These are phyloP conservation scores for Chlorella sp. DNA, from an alignment of 139 green algal genomes.

Conservation along the genomic window DNA sequence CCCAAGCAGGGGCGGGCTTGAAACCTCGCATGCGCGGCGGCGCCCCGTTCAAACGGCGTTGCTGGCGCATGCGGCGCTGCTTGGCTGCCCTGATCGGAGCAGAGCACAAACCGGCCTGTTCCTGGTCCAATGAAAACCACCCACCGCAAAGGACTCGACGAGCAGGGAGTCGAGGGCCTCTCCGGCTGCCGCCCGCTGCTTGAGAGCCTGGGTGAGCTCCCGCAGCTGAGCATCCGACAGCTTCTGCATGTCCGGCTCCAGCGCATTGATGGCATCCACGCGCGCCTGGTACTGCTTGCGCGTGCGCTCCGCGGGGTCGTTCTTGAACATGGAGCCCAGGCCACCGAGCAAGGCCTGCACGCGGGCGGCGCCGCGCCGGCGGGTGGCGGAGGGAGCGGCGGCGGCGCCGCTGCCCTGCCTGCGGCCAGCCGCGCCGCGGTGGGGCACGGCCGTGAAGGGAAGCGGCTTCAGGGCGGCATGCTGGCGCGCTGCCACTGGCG, in stretches of 20 bases:
- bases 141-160: constrained; percentile 88
- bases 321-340: constrained; percentile 42
- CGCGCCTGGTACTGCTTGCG: constrained; percentile 51
- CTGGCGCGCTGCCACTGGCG: no score
- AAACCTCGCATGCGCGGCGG: no score
- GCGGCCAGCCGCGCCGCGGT: no score
- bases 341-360: constrained; percentile 47
- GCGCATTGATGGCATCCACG: constrained; percentile 90
- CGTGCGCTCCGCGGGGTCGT: constrained; percentile 46
- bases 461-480: no score
- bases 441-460: no score
- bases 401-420: no score
- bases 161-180: constrained; percentile 88
- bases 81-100: no score
- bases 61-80: no score
- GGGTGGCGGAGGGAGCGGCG: no score
- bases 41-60: no score
- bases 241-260: constrained; percentile 82
- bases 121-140: not conserved
- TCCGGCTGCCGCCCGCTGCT: constrained; percentile 65
- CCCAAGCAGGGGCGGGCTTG: no score
- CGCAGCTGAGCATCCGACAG: constrained; percentile 87
- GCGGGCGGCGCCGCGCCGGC: not conserved
- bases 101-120: no score
- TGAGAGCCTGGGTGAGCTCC: constrained; percentile 84